phyloP scores from a whole-genome alignment of 345 rosid genomes.

The Camelina hispida region DNA sequence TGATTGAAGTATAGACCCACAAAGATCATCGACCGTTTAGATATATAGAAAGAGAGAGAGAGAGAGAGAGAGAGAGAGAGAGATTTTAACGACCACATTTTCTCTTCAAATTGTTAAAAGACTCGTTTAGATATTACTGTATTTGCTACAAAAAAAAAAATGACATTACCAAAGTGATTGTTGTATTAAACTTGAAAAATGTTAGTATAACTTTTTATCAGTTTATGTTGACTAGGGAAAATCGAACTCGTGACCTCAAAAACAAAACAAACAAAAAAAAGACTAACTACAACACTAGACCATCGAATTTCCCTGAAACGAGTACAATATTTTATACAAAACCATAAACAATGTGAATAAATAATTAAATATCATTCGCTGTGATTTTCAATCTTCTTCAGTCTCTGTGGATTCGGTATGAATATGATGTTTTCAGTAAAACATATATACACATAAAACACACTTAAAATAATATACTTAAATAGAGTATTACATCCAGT shows the following conservation, averaged over 20 bases:
- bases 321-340: no score
- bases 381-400: constrained; percentile 19
- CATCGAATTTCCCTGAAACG: no score
- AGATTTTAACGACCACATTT: constrained; percentile 8
- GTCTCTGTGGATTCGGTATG: background rate
- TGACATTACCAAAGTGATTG: background rate
- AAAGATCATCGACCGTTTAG: no score
- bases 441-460: background rate
- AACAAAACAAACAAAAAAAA: background rate
- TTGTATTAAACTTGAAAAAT: constrained; percentile 8
- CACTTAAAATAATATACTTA: background rate
- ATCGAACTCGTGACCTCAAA: background rate
- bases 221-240: no score
- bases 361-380: background rate
- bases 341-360: background rate
- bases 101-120: background rate
- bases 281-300: no score
- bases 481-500: constrained; percentile 16
- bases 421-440: background rate
- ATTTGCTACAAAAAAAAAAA: background rate
- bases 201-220: background rate
- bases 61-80: background rate
- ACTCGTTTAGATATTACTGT: background rate
- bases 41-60: no score
- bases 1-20: background rate